phyloP scores from a whole-genome alignment of 805 yeast species.

The Alloascoidea hylecoeti region DNA sequence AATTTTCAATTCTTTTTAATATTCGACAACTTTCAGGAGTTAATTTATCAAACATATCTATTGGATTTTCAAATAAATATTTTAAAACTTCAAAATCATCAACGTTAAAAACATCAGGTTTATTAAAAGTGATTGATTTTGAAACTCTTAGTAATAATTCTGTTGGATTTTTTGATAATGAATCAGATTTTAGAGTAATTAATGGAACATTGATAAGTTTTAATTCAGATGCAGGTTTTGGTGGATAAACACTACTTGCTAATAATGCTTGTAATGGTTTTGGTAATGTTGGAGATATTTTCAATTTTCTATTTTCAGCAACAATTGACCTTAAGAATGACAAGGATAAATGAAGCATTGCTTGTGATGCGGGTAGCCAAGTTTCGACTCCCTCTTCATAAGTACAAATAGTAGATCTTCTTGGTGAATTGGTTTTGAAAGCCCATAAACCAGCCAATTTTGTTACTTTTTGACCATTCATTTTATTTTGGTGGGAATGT shows the following conservation, averaged over 20 bases:
- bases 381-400: constrained; percentile 60
- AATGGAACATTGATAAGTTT: constrained; percentile 45
- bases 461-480: constrained; percentile 69
- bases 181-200: constrained; percentile 37
- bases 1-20: constrained; percentile 22
- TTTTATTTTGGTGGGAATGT: constrained; percentile 61
- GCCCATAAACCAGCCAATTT: constrained; percentile 88
- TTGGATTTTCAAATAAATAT: constrained; percentile 43
- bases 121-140: constrained; percentile 50
- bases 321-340: constrained; percentile 72
- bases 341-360: constrained; percentile 66
- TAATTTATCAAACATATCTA: constrained; percentile 45
- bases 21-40: constrained; percentile 62
- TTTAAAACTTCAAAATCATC: constrained; percentile 70
- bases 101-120: constrained; percentile 55
- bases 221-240: constrained; percentile 28
- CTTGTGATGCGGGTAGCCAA: constrained; percentile 78
- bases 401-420: too few species aligned
- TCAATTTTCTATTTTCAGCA: constrained; percentile 37
- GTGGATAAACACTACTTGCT: constrained; percentile 65
- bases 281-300: constrained; percentile 43
- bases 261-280: constrained; percentile 49
- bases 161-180: constrained; percentile 29
- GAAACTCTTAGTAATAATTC: constrained; percentile 49
- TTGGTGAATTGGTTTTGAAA: constrained; percentile 27